Conservation (phyloP, 371 early-diverging fungal genomes). For the Gilbertella persicaria region DNA sequence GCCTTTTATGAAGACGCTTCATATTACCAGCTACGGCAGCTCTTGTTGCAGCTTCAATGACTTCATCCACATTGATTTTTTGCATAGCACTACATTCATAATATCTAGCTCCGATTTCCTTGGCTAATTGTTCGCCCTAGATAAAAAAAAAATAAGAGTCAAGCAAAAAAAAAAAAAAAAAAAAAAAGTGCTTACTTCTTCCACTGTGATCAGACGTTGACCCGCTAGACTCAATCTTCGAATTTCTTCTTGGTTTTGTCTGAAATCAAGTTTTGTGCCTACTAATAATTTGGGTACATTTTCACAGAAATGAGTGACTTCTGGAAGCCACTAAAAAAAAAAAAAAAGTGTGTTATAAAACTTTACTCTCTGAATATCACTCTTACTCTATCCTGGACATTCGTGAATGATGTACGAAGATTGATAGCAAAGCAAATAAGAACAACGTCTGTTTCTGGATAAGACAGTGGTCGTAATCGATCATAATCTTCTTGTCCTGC, state of each 20-base stretch:
- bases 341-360: not conserved
- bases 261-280: slow-evolving; percentile 70
- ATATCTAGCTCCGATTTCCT: slow-evolving; percentile 52
- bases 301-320: slow-evolving; percentile 84
- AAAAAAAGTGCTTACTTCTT: slow-evolving; percentile 14
- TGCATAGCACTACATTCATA: slow-evolving; percentile 54
- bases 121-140: slow-evolving; percentile 49
- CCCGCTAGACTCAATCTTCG: slow-evolving; percentile 18
- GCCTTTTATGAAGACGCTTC: slow-evolving; percentile 41
- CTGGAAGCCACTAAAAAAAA: slow-evolving; percentile 73
- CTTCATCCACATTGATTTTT: slow-evolving; percentile 46
- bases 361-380: slow-evolving; percentile 28
- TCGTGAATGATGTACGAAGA: slow-evolving; percentile 66
- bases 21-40: slow-evolving; percentile 46
- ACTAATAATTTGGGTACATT: slow-evolving; percentile 85
- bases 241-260: slow-evolving; percentile 26
- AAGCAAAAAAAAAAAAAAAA: not conserved
- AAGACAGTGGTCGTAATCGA: slow-evolving; percentile 74
- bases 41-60: slow-evolving; percentile 50
- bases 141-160: not conserved
- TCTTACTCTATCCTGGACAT: slow-evolving; percentile 59
- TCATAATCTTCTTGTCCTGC: slow-evolving; percentile 96
- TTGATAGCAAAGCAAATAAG: slow-evolving; percentile 73
- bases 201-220: slow-evolving; percentile 24
- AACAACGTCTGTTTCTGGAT: slow-evolving; percentile 75